Evolutionary conservation across 768 basidiomycete genomes (phyloP).

Genomic region (Piloderma croceum): DNA sequence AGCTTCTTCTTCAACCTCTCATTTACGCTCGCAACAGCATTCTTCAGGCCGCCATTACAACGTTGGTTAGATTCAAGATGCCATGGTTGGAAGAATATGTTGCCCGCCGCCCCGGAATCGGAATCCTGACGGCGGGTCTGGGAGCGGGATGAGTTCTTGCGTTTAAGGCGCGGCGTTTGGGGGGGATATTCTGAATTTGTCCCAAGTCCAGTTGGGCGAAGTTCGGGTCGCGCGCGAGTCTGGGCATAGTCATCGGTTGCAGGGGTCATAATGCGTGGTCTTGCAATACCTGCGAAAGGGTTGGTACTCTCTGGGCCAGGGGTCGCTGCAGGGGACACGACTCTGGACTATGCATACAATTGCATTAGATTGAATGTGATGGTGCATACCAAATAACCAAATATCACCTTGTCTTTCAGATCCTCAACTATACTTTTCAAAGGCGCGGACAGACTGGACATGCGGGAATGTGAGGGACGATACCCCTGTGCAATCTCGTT

Average conservation of each 20-base stretch:
- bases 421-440: slow-evolving; percentile 76
- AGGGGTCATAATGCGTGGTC: slow-evolving; percentile 24
- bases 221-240: slow-evolving; percentile 12
- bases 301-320: slow-evolving; percentile 44
- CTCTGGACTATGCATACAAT: slow-evolving; percentile 27
- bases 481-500: slow-evolving; percentile 2
- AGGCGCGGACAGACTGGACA: slow-evolving; percentile 31
- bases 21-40: slow-evolving; percentile 66
- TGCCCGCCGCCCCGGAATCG: slow-evolving; percentile 6
- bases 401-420: slow-evolving; percentile 56
- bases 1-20: slow-evolving; percentile 44
- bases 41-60: slow-evolving; percentile 80
- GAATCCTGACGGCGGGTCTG: slow-evolving; percentile 40
- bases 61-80: slow-evolving; percentile 59
- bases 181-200: slow-evolving; percentile 33
- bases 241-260: slow-evolving; percentile 3
- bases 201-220: slow-evolving; percentile 48
- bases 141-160: slow-evolving; percentile 47
- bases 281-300: slow-evolving; percentile 50
- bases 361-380: background rate
- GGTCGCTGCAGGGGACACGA: slow-evolving; percentile 35
- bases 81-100: slow-evolving; percentile 31
- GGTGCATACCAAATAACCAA: background rate
- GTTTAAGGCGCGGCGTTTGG: slow-evolving; percentile 37
- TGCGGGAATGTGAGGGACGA: slow-evolving; percentile 3